These are phyloP conservation scores for Phyllosticta capitalensis DNA, from an alignment of 2,329 filamentous ascomycete genomes.

Conservation along the genomic window DNA sequence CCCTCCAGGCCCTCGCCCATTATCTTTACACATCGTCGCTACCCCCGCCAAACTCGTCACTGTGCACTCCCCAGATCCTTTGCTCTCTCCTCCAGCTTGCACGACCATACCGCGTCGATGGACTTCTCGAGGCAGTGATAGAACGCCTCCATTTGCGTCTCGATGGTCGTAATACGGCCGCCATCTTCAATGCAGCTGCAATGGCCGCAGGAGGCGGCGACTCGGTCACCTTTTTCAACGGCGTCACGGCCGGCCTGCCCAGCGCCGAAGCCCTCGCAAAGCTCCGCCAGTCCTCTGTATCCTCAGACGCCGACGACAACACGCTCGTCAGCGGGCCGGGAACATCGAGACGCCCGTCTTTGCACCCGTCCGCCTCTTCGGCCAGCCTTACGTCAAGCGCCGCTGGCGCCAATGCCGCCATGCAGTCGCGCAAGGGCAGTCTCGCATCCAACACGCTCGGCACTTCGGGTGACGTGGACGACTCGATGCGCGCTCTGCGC, in stretches of 20 bases:
- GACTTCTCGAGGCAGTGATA: slow-evolving; percentile 83
- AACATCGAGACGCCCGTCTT: not conserved
- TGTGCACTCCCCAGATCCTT: slow-evolving; percentile 90
- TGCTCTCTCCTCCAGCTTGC: slow-evolving; percentile 92
- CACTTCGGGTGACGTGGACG: slow-evolving; percentile 18
- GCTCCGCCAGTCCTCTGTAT: slow-evolving; percentile 1
- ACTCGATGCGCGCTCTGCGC: slow-evolving; percentile 31
- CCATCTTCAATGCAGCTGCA: slow-evolving; percentile 94
- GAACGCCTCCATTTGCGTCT: slow-evolving; percentile 82
- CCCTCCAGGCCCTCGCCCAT: slow-evolving; percentile 80
- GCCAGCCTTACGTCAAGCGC: slow-evolving; percentile 4
- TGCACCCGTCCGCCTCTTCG: slow-evolving; percentile 2
- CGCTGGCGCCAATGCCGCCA: not conserved
- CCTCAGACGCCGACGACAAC: not conserved
- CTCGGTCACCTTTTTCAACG: slow-evolving; percentile 57
- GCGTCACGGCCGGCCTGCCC: slow-evolving; percentile 9
- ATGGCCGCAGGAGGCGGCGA: slow-evolving; percentile 94
- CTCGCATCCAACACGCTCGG: slow-evolving; percentile 21
- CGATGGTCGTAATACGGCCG: slow-evolving; percentile 87
- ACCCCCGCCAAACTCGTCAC: slow-evolving; percentile 61
- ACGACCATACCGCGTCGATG: slow-evolving; percentile 86
- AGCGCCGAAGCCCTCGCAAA: slow-evolving; percentile 1
- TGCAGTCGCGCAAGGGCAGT: slow-evolving; percentile 28
- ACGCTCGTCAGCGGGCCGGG: not conserved
- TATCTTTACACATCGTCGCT: slow-evolving; percentile 90